Base-by-base conservation (phyloP, 495 filamentous ascomycete species). In the Penicillium ucsense region DNA sequence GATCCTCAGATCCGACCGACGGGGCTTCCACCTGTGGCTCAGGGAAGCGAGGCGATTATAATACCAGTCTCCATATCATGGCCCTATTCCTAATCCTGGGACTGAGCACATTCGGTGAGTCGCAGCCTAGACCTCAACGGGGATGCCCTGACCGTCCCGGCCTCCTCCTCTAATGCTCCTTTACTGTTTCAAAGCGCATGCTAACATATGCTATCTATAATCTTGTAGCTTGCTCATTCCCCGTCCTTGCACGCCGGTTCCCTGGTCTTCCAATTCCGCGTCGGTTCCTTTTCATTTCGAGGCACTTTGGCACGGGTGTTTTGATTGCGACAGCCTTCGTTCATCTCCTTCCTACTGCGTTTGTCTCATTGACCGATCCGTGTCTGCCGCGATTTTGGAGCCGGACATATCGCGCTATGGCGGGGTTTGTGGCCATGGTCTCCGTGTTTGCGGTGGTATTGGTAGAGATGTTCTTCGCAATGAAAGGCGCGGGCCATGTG, bases 281-380 rank as follows among this genome's bases (percentile, higher is more conserved):
- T 29, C 67, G 63, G 8, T 80, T 81, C 52, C 70, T 90, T 51
- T 89, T 89, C 65, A 62, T 85, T 39, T 86, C 83, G 31, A 84
- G 86, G 43, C 85, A 91, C 65, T 90, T 94, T 53, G 88, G 88
- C 35, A 92, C 88, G 4, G 88, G 88, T 27, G 88, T 94, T 6
- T 67, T 94, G 31, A 85, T 92, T 50, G 86, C 88, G 12, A 90
- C 88, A n/a, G 87, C 88, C 38, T 94, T 94, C 58, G 88, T 92
- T 29, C 88, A 92, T 63, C 62, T 82, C 37, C 83, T 94, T 4
- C 88, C 88, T 8, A 91, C 86, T 3, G 88, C 88, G 32, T 91
- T 91, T 60, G 65, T 76, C 35, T 91, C 87, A 6, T 72, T 94
- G 32, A 87, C 83, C 20, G 83, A 91, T 55, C 80, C 83, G 39